Evolutionary conservation across 2,329 filamentous ascomycete species (phyloP).

Genomic region (Hymenoscyphus fraxineus): DNA sequence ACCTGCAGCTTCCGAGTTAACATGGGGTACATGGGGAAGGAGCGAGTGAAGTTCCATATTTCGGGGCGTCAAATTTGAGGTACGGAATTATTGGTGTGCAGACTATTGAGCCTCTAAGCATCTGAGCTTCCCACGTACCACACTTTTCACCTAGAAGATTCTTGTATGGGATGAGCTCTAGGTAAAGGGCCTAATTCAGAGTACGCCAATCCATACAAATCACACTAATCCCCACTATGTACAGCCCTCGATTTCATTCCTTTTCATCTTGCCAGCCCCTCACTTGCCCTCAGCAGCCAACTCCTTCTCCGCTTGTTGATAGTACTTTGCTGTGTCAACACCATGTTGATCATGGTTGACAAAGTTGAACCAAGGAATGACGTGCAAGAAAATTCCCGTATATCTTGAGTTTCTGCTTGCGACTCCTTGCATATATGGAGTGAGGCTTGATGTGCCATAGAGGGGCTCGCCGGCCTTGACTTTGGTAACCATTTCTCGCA

Average conservation of each 20-base stretch:
- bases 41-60: too few relatives aligned
- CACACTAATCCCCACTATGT: slow-evolving; percentile 9
- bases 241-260: slow-evolving; percentile 12
- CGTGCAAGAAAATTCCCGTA: slow-evolving; percentile 75
- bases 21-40: too few relatives aligned
- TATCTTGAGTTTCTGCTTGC: slow-evolving; percentile 91
- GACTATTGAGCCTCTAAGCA: too few relatives aligned
- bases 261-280: slow-evolving; percentile 22
- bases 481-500: slow-evolving; percentile 96
- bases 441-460: slow-evolving; percentile 76
- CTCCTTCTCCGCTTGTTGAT: slow-evolving; percentile 89
- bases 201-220: slow-evolving; percentile 13
- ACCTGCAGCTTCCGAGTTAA: too few relatives aligned
- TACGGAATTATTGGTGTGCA: too few relatives aligned
- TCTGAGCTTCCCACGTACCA: background rate
- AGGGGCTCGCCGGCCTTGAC: slow-evolving; percentile 89
- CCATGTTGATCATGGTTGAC: slow-evolving; percentile 94
- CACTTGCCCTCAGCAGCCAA: slow-evolving; percentile 69
- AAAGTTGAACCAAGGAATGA: slow-evolving; percentile 96
- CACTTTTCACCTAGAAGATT: background rate
- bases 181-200: slow-evolving; percentile 9
- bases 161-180: background rate
- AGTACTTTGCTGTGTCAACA: slow-evolving; percentile 98
- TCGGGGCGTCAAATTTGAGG: too few relatives aligned
- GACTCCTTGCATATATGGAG: slow-evolving; percentile 89